Conservation (phyloP, 805 yeast species). For the Candida schatavii region DNA sequence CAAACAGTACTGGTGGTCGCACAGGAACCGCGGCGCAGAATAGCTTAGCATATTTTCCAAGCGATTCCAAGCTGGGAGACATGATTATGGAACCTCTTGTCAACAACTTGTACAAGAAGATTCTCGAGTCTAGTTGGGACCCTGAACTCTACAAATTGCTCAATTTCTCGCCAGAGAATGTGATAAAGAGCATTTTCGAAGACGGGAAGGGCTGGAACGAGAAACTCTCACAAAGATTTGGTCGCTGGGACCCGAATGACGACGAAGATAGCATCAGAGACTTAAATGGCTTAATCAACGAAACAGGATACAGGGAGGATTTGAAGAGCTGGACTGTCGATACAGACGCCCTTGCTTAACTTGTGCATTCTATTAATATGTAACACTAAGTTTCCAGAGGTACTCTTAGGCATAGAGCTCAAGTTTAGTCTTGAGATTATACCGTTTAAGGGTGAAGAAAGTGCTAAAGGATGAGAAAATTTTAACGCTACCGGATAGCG, state of each 20-base stretch:
- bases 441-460: too few relatives aligned
- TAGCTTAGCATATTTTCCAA: neutral
- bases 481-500: too few relatives aligned
- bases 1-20: neutral
- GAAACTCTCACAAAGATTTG: slow-evolving; percentile 3
- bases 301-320: slow-evolving; percentile 33
- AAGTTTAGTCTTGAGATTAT: too few relatives aligned
- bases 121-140: slow-evolving; percentile 64
- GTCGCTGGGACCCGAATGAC: slow-evolving; percentile 10
- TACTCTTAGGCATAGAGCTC: too few relatives aligned
- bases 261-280: slow-evolving; percentile 23
- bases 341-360: neutral
- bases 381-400: too few relatives aligned
- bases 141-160: slow-evolving; percentile 40
- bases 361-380: too few relatives aligned
- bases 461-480: too few relatives aligned
- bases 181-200: slow-evolving; percentile 70
- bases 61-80: neutral
- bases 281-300: slow-evolving; percentile 39
- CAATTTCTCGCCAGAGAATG: slow-evolving; percentile 64
- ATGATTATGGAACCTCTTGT: slow-evolving; percentile 49
- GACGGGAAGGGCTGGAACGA: slow-evolving; percentile 46
- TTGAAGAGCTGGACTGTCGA: slow-evolving; percentile 31
- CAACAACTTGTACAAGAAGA: slow-evolving; percentile 47
- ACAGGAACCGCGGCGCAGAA: too few relatives aligned